Evolutionary conservation across 2,329 filamentous ascomycete species (phyloP), one percentile per base, ranked within the genome.

Genomic region (Trichoderma sp.): DNA sequence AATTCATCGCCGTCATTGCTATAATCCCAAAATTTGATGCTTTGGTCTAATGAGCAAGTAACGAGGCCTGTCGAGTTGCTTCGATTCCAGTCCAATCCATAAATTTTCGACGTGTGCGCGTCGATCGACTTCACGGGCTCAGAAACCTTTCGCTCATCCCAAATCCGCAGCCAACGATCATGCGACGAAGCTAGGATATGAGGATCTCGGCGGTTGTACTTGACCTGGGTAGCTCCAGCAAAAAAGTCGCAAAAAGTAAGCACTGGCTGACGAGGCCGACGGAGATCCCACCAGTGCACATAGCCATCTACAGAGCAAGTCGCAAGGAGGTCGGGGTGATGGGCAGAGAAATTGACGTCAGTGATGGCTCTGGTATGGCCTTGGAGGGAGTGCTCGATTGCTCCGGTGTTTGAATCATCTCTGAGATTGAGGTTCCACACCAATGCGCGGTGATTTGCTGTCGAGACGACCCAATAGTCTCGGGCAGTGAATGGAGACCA

Each of bases 281-380:
- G 88, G 57, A 97, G 82, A 80, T 97, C 94, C 93, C 95, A 97
- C 75, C 90, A 93, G 78, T 97, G 93, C 10, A 97, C 92, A 76
- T 94, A 97, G 62, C 94, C 96, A 79, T 97, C 94, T 35, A 97
- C 92, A 4, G 93, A 92, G 78, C 94, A 97, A 0, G 95, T 97
- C 11, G 94, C 92, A 19, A 97, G 87, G 55, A 94, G 84, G 76
- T 97, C 94, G 0, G 94, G 93, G 76, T 97, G 92, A 74, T 97
- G 93, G 5, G 94, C 94, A 0, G 93, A 97, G 79, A 97, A 97
- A 79, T 97, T 97, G 79, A 97, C 94, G 77, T 97, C 94, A 8
- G 94, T 97, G 74, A 97, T 97, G 71, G 94, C 94, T 73, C 95
- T 88, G 57, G 89, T 92, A 79, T 83, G 94, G 2, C 91, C 93